Evolutionary conservation across 1,139 yeast species (phyloP).

Genomic region (Meyerozyma carpophila): DNA sequence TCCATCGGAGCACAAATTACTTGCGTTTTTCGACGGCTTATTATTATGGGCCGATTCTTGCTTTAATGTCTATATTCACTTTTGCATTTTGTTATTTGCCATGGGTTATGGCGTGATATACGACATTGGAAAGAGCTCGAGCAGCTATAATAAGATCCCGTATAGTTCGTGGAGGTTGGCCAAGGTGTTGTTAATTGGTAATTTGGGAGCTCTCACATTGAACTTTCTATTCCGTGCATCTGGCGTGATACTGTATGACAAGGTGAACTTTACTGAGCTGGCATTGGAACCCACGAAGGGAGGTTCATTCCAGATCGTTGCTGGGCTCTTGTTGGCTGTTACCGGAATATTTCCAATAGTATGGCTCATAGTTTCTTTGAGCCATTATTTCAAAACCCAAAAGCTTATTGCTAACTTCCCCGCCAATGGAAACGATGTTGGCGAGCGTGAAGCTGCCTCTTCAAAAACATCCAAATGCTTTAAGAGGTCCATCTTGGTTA

Average conservation of each 20-base stretch:
- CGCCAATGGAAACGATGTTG: constrained; percentile 14
- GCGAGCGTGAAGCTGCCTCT: constrained; percentile 7
- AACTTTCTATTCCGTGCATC: not conserved
- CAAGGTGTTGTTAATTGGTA: constrained; percentile 10
- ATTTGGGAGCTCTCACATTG: constrained; percentile 5
- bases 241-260: not conserved
- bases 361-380: constrained; percentile 15
- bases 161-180: constrained; percentile 14
- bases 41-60: constrained; percentile 3
- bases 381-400: constrained; percentile 24
- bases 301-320: not conserved
- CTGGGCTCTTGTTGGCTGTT: not conserved
- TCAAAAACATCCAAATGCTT: constrained; percentile 19
- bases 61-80: constrained; percentile 7
- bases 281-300: no score
- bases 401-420: constrained; percentile 27
- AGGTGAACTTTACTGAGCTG: not conserved
- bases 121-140: constrained; percentile 21
- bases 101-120: constrained; percentile 40
- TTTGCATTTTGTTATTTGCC: constrained; percentile 23
- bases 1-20: constrained; percentile 3
- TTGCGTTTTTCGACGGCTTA: not conserved
- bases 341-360: constrained; percentile 5
- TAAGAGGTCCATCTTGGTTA: constrained; percentile 22
- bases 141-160: constrained; percentile 25